phyloP scores from a whole-genome alignment of 164 flowering plant genomes.

The Tinospora cordifolia region DNA sequence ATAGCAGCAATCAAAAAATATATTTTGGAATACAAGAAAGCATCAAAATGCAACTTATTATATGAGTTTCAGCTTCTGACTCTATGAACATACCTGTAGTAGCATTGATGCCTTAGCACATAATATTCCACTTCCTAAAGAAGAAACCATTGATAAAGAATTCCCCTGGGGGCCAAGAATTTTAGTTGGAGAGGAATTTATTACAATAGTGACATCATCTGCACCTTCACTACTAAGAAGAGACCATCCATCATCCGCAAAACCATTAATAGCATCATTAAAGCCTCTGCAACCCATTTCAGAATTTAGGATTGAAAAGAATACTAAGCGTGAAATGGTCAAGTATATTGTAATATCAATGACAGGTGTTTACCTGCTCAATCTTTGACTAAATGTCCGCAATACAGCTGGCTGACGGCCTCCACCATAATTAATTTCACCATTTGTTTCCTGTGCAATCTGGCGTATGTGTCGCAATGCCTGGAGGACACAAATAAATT shows the following conservation, averaged over 20 bases:
- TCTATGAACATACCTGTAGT: conserved; percentile 39
- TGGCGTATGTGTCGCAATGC: conserved; percentile 69
- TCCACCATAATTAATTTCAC: conserved; percentile 52
- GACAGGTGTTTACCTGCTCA: conserved; percentile 44
- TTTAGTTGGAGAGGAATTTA: conserved; percentile 60
- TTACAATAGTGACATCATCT: conserved; percentile 67
- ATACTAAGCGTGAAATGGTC: background rate
- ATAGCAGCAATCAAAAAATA: background rate
- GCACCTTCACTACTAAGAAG: conserved; percentile 57
- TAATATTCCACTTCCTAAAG: conserved; percentile 59
- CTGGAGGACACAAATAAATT: conserved; percentile 22
- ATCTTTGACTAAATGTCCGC: conserved; percentile 64
- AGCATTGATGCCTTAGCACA: conserved; percentile 90
- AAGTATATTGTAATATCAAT: background rate
- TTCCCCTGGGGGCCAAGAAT: conserved; percentile 41
- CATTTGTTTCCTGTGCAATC: conserved; percentile 67
- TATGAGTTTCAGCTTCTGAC: background rate
- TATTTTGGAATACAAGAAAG: background rate
- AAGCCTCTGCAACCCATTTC: conserved; percentile 46
- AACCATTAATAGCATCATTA: conserved; percentile 82
- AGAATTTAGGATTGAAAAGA: background rate
- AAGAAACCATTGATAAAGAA: conserved; percentile 32
- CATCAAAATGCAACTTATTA: background rate
- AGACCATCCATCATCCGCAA: conserved; percentile 85
- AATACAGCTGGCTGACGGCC: conserved; percentile 81